Conservation (phyloP, 345 rosid species). For the Brassica juncea region DNA sequence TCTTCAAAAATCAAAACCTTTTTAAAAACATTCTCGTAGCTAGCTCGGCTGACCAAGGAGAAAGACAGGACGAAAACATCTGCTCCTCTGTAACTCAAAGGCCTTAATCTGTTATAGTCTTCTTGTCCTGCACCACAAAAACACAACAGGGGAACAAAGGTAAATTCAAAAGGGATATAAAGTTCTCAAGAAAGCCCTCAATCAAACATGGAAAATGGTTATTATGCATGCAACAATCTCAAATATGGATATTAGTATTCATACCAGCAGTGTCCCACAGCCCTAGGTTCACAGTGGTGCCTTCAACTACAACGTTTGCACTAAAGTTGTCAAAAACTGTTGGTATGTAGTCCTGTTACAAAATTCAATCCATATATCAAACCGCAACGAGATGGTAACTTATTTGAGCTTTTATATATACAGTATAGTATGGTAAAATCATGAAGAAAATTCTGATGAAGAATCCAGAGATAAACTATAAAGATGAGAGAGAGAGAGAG, state of each 20-base stretch:
- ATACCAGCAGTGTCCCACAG: conserved; percentile 99
- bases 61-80: conserved; percentile 95
- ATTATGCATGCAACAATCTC: not conserved
- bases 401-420: not conserved
- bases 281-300: conserved; percentile 90
- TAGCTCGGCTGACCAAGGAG: conserved; percentile 96
- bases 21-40: conserved; percentile 88
- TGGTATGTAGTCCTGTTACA: conserved; percentile 89
- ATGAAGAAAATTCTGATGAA: conserved; percentile 1
- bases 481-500: not conserved
- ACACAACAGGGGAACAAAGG: not conserved
- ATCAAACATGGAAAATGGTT: not conserved
- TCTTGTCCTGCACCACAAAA: conserved; percentile 69
- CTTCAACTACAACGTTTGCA: conserved; percentile 94
- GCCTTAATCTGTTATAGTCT: conserved; percentile 94
- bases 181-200: not conserved
- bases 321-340: conserved; percentile 98
- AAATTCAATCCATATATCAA: conserved; percentile 15
- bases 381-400: conserved; percentile 9
- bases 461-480: conserved; percentile 12
- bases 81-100: conserved; percentile 97
- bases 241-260: conserved; percentile 4
- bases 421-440: not conserved
- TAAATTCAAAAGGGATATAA: not conserved
- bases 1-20: conserved; percentile 52